phyloP scores from a whole-genome alignment of 1,284 basidiomycete genomes.

The Irpex rosettiformis region DNA sequence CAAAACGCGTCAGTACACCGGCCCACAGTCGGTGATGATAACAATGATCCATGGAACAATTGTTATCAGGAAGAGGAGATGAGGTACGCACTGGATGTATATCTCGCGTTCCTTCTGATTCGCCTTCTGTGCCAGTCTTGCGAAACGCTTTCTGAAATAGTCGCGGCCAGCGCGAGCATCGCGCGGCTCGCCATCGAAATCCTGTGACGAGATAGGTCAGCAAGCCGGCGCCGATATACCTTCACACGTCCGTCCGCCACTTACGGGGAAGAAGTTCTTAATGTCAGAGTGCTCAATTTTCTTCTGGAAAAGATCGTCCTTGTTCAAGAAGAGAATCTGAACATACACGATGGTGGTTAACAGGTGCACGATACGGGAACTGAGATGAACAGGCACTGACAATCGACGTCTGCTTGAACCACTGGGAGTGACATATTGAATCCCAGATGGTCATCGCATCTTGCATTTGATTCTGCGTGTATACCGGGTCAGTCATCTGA shows the following conservation, averaged over 20 bases:
- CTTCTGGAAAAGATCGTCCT: constrained; percentile 84
- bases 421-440: constrained; percentile 89
- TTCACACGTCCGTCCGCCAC: constrained; percentile 22
- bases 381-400: constrained; percentile 39
- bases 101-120: constrained; percentile 86
- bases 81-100: constrained; percentile 76
- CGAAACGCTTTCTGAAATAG: constrained; percentile 90
- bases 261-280: constrained; percentile 79
- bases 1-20: constrained; percentile 9
- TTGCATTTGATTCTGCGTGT: constrained; percentile 88
- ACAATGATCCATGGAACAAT: background rate
- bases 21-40: background rate
- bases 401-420: constrained; percentile 91
- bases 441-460: constrained; percentile 96
- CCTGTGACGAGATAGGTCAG: constrained; percentile 37
- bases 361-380: background rate
- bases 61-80: constrained; percentile 2
- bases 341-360: constrained; percentile 5
- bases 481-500: constrained; percentile 1
- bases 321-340: constrained; percentile 89
- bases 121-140: constrained; percentile 76
- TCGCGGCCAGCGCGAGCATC: constrained; percentile 77
- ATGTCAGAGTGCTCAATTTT: constrained; percentile 84
- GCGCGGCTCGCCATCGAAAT: constrained; percentile 69
- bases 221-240: constrained; percentile 6